phyloP scores from a whole-genome alignment of 768 basidiomycete species.

The Tubosaeta sp. region DNA sequence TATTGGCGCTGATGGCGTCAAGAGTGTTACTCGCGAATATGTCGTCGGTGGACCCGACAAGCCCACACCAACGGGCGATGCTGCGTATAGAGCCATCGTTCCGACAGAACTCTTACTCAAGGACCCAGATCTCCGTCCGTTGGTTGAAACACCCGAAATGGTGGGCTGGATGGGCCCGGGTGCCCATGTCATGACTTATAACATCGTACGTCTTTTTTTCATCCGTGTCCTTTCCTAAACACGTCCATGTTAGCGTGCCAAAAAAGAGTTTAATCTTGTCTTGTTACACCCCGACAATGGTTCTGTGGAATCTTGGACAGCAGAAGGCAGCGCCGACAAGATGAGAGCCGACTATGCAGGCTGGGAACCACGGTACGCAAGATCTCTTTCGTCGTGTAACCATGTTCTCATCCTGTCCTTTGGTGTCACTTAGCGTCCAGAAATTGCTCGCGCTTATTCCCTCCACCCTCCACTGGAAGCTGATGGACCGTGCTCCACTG shows the following conservation, averaged over 20 bases:
- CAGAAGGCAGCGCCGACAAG: constrained; percentile 39
- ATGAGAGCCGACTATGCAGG: constrained; percentile 44
- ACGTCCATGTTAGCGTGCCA: constrained; percentile 25
- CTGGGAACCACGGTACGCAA: constrained; percentile 46
- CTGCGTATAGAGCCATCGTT: constrained; percentile 56
- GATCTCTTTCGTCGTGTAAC: background rate
- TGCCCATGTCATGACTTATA: constrained; percentile 43
- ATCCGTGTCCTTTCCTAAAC: background rate
- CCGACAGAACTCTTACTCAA: constrained; percentile 40
- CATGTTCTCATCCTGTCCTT: constrained; percentile 4
- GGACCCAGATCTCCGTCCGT: constrained; percentile 47
- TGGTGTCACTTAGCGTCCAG: constrained; percentile 31
- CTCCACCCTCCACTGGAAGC: constrained; percentile 42
- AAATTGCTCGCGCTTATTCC: constrained; percentile 46
- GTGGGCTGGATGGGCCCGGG: constrained; percentile 58
- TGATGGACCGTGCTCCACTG: constrained; percentile 48
- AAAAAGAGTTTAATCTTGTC: constrained; percentile 44
- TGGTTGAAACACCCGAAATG: constrained; percentile 51
- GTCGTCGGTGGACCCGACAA: constrained; percentile 46
- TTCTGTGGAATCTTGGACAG: constrained; percentile 42
- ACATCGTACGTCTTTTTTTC: constrained; percentile 32
- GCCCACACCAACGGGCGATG: constrained; percentile 55
- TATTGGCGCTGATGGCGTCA: constrained; percentile 51
- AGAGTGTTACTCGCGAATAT: constrained; percentile 45
- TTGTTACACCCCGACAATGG: constrained; percentile 38